Percentiles rank a stretch among this genome's conserved stretches.
These are phyloP conservation scores for Gynostemma pentaphyllum DNA, from an alignment of 306 rosid species.

Conservation along the genomic window DNA sequence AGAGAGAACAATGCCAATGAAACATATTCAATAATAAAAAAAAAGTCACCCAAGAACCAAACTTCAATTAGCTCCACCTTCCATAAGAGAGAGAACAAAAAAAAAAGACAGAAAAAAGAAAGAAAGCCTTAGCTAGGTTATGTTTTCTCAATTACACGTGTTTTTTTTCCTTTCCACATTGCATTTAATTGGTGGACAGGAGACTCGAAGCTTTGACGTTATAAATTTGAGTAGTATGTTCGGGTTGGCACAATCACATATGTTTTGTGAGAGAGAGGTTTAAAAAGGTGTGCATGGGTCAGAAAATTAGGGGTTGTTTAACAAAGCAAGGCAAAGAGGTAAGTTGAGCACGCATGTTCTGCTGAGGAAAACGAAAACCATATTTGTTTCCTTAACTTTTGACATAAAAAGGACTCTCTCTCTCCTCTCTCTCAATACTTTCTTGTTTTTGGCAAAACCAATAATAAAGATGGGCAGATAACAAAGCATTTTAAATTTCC, in stretches of 20 bases:
- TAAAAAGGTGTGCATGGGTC: neutral
- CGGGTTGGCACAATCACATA: neutral
- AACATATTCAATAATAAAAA: neutral
- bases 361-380: neutral
- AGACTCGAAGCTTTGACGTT: no score
- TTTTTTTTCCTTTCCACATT: no score
- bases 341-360: neutral
- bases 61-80: neutral
- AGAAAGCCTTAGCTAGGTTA: neutral
- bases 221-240: no score
- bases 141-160: no score
- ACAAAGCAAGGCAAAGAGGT: neutral
- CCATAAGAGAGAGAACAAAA: neutral
- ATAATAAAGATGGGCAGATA: neutral
- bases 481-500: neutral
- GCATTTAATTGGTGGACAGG: neutral
- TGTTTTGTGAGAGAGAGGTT: neutral
- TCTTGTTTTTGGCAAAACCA: neutral
- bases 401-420: neutral
- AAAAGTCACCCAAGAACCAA: neutral
- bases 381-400: constrained; percentile 1
- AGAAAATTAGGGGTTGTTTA: neutral
- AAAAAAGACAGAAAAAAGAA: neutral
- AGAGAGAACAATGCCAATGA: neutral
- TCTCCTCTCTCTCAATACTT: neutral